These are phyloP conservation scores for Diutina rugosa DNA, from an alignment of 1,139 yeast species.

Conservation along the genomic window DNA sequence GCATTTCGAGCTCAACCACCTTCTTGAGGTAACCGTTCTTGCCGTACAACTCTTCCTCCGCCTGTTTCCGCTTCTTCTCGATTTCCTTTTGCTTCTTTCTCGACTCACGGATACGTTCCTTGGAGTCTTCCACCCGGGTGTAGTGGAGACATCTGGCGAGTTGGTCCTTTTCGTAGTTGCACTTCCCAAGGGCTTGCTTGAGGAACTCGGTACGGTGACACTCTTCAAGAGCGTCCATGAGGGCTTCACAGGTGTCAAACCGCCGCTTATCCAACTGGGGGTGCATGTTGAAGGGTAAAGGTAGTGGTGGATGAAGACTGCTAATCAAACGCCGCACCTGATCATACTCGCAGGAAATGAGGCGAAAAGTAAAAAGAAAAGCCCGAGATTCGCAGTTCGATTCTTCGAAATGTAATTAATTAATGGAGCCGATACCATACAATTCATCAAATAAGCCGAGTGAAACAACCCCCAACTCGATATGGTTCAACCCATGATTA, in stretches of 20 bases:
- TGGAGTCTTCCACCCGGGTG: slow-evolving; percentile 59
- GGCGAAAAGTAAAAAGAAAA: too few species aligned
- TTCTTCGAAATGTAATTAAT: not conserved
- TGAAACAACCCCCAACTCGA: too few species aligned
- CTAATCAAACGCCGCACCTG: not conserved
- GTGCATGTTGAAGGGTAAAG: slow-evolving; percentile 16
- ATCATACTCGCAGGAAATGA: too few species aligned
- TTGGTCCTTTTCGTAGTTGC: slow-evolving; percentile 77
- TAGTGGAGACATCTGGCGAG: slow-evolving; percentile 67
- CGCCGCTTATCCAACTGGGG: slow-evolving; percentile 34
- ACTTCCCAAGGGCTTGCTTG: slow-evolving; percentile 68
- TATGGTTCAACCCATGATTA: too few species aligned
- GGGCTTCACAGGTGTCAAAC: slow-evolving; percentile 53
- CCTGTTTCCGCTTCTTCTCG: slow-evolving; percentile 43
- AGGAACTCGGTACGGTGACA: slow-evolving; percentile 70
- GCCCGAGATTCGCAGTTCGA: not conserved
- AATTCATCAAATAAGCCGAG: too few species aligned
- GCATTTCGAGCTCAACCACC: slow-evolving; percentile 31
- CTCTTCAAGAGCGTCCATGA: slow-evolving; percentile 80
- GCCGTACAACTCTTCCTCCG: slow-evolving; percentile 72
- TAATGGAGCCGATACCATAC: too few species aligned
- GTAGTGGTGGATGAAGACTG: not conserved
- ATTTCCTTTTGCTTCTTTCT: slow-evolving; percentile 42
- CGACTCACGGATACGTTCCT: slow-evolving; percentile 44
- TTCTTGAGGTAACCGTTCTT: slow-evolving; percentile 61